Evolutionary conservation across 1,139 yeast species (phyloP), one percentile per base, ranked within the genome.

Genomic region (Geotrichum candidum): DNA sequence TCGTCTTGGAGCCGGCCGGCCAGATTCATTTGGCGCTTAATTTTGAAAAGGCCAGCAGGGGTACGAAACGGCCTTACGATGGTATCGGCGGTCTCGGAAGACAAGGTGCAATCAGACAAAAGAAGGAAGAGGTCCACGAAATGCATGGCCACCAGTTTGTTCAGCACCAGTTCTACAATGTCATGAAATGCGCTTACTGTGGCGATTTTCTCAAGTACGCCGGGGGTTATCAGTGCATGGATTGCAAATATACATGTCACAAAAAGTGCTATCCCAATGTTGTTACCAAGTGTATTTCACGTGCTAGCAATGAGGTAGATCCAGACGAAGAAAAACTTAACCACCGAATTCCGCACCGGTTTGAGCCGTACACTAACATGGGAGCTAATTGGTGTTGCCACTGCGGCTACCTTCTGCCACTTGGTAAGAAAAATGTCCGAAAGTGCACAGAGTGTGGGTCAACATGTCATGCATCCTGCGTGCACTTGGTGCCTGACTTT

Each of bases 351-450:
- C 99, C 99, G 51, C 99, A 94, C 74, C 85, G 97, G 72, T 92
- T 92, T 73, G 97, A 90, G 67, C 92, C 95, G 29, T 83, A 86
- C 38, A 83, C 96, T 25, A 94, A 94, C 72, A 88, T 92, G 77
- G 96, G 97, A 69, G 96, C 99, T 5, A 92, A 92, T 72, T 94
- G 99, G 99, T 94, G 99, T 76, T 94, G 98, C 70, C 99, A 94
- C 73, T 94, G 99, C 81, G 99, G 99, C 65, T 91, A 90, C 73
- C 85, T 94, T 61, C 80, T 94, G 66, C 98, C 99, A 5, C 87
- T 97, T 87, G 97, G 98, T 61, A 85, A 87, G 70, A 91, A 90
- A 75, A 91, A 89, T 71, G 96, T 91, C n/a, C 83, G 97, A 59
- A 94, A 91, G 73, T 94, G 99, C 80, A 79, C 87, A 9, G 99